Percentiles rank a stretch among this genome's conserved stretches.
phyloP scores from a whole-genome alignment of 2,329 filamentous ascomycete genomes.

The Trichoderma harzianum region DNA sequence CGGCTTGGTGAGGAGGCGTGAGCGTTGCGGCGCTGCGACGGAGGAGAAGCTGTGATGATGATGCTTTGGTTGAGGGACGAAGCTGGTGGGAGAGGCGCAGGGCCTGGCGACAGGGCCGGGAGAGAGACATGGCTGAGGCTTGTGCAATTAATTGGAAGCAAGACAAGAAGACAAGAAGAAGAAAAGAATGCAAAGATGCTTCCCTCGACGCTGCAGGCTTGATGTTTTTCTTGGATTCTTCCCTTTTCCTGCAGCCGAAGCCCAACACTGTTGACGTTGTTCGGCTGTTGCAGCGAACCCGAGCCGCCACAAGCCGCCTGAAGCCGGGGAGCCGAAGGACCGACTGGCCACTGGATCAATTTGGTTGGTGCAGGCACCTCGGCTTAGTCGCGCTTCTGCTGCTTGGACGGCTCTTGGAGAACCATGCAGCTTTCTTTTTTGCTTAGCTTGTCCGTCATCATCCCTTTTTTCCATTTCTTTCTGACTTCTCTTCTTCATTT shows the following conservation, averaged over 20 bases:
- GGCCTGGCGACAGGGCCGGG: slow-evolving; percentile 45
- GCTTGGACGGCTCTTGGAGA: not conserved
- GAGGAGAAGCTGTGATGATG: not conserved
- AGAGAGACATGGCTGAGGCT: slow-evolving; percentile 42
- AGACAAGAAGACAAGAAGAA: not conserved
- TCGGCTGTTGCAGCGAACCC: slow-evolving; percentile 16
- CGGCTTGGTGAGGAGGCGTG: slow-evolving; percentile 75
- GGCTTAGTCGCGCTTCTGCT: not conserved
- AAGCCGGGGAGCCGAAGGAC: slow-evolving; percentile 25
- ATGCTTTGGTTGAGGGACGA: slow-evolving; percentile 25
- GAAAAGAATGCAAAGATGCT: not conserved
- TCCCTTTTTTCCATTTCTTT: not conserved
- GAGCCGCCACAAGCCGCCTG: slow-evolving; percentile 44
- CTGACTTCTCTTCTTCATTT: not conserved
- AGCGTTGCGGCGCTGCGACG: slow-evolving; percentile 64
- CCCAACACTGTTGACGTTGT: slow-evolving; percentile 18
- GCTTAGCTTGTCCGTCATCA: not conserved
- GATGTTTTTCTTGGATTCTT: not conserved
- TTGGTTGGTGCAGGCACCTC: not conserved
- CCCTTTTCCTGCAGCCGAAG: not conserved
- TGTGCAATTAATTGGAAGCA: not conserved
- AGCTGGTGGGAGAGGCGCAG: slow-evolving; percentile 39
- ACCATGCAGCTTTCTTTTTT: not conserved
- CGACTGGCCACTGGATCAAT: too few species aligned
- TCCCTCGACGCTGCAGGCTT: not conserved